phyloP scores from a whole-genome alignment of 1,139 yeast genomes.

The Suhomyces anneliseae region DNA sequence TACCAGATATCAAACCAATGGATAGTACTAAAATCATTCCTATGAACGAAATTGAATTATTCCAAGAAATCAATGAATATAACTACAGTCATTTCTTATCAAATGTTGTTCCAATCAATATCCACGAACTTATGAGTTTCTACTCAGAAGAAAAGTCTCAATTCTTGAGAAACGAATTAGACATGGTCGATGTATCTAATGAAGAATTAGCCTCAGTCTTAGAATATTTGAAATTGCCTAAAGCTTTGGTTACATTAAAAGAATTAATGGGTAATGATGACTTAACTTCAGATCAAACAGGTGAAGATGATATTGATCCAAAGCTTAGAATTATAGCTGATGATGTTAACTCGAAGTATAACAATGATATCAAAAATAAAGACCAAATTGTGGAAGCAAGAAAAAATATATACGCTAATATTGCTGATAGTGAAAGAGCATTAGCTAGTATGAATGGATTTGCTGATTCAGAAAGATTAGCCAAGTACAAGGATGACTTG shows the following conservation, averaged over 20 bases:
- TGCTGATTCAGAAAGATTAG: slow-evolving; percentile 11
- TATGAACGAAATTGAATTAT: slow-evolving; percentile 38
- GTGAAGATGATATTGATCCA: slow-evolving; percentile 16
- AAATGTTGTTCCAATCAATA: slow-evolving; percentile 80
- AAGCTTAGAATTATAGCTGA: slow-evolving; percentile 22
- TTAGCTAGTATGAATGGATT: slow-evolving; percentile 10
- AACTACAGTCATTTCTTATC: slow-evolving; percentile 62
- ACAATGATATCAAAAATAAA: slow-evolving; percentile 27
- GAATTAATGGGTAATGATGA: slow-evolving; percentile 23
- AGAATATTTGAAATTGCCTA: slow-evolving; percentile 77
- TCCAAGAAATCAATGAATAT: slow-evolving; percentile 50
- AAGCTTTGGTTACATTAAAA: slow-evolving; percentile 58
- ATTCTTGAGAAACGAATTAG: slow-evolving; percentile 71
- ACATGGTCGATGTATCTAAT: slow-evolving; percentile 73
- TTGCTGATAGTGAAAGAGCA: slow-evolving; percentile 40
- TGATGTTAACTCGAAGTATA: slow-evolving; percentile 27
- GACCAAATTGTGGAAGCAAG: slow-evolving; percentile 30
- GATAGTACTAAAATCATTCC: slow-evolving; percentile 73
- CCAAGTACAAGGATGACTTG: slow-evolving; percentile 47
- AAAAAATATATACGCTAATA: slow-evolving; percentile 38
- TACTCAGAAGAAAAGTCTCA: slow-evolving; percentile 90
- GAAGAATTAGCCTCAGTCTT: slow-evolving; percentile 76
- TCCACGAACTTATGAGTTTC: slow-evolving; percentile 81
- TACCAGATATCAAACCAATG: slow-evolving; percentile 65
- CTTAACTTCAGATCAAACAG: not conserved